Evolutionary conservation across 2,329 filamentous ascomycete species (phyloP).

Genomic region (Penicillium italicum): DNA sequence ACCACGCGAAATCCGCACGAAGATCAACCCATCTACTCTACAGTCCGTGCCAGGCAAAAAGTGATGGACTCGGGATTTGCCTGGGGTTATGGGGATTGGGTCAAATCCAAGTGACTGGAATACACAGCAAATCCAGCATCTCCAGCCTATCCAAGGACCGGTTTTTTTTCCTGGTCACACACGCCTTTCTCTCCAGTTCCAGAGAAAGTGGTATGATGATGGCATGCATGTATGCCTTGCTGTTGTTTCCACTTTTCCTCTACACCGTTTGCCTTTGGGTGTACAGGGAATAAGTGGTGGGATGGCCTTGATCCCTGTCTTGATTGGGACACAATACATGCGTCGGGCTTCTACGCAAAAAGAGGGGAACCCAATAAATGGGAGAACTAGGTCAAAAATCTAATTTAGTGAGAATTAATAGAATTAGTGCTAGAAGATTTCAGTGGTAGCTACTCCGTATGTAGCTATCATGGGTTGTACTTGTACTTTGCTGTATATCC

Average conservation of each 20-base stretch:
- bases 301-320: slow-evolving; percentile 3
- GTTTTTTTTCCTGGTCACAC: not conserved
- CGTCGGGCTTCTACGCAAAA: slow-evolving; percentile 7
- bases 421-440: no score
- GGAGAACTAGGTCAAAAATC: not conserved
- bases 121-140: not conserved
- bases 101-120: not conserved
- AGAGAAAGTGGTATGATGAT: not conserved
- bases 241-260: not conserved
- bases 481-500: not conserved
- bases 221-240: slow-evolving; percentile 2
- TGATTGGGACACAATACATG: slow-evolving; percentile 10
- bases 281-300: not conserved
- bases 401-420: not conserved
- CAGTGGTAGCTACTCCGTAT: no score
- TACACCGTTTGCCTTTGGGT: not conserved
- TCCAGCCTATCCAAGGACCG: not conserved
- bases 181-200: not conserved
- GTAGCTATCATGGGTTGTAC: no score
- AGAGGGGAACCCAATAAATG: slow-evolving; percentile 1
- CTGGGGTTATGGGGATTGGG: not conserved
- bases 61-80: not conserved
- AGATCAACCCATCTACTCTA: not conserved
- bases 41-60: not conserved
- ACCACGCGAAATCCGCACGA: not conserved